phyloP scores from a whole-genome alignment of 331 rosid genomes.

The Phaseolus coccineus region DNA sequence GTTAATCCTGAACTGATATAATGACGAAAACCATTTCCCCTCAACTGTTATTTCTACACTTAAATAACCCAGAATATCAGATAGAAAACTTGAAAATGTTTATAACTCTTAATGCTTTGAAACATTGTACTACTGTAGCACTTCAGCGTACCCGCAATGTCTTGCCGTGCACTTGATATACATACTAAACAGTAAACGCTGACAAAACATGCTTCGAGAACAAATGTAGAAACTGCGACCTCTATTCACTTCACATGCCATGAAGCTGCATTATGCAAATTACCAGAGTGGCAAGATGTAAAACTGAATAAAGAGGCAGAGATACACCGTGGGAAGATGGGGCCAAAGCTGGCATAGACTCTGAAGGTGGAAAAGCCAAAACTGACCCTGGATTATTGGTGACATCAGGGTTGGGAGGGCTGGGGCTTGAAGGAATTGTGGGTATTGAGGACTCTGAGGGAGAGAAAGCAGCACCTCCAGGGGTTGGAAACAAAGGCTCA shows the following conservation, averaged over 20 bases:
- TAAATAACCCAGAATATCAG: neutral
- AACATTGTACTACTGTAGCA: constrained; percentile 27
- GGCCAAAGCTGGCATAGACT: constrained; percentile 49
- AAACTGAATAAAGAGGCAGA: constrained; percentile 40
- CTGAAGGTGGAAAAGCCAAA: constrained; percentile 50
- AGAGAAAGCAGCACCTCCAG: constrained; percentile 47
- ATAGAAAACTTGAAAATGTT: constrained; percentile 25
- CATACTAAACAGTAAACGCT: constrained; percentile 14
- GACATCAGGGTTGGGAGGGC: constrained; percentile 57
- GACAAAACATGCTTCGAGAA: constrained; percentile 36
- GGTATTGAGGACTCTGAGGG: constrained; percentile 56
- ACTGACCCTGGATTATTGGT: constrained; percentile 36
- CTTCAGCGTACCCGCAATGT: neutral
- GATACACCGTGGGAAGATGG: constrained; percentile 48
- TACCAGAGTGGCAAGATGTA: constrained; percentile 30
- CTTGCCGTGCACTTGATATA: constrained; percentile 4
- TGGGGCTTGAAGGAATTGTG: constrained; percentile 57
- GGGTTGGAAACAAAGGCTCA: constrained; percentile 57
- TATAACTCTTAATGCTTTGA: constrained; percentile 9
- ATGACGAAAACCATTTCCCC: constrained; percentile 13
- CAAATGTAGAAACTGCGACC: constrained; percentile 29
- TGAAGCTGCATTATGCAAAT: constrained; percentile 48
- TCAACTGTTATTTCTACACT: constrained; percentile 17
- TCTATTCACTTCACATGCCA: constrained; percentile 49
- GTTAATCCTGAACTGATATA: constrained; percentile 24